phyloP scores from a whole-genome alignment of 768 basidiomycete species.

The Lactarius evosmus region DNA sequence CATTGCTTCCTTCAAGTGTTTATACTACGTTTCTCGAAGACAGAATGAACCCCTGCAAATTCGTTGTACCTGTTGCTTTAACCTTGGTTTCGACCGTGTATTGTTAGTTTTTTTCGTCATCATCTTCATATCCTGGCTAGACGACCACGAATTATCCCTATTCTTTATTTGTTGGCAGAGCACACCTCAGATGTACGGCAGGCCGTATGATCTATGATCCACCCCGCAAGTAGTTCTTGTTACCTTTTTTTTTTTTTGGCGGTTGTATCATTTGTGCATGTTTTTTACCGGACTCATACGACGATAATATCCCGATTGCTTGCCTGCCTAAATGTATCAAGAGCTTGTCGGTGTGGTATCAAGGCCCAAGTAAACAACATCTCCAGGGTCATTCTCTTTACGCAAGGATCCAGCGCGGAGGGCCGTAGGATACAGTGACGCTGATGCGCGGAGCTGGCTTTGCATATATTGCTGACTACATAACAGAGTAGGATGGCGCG shows the following conservation, averaged over 20 bases:
- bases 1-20: neutral
- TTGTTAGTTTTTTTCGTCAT: conserved; percentile 11
- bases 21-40: conserved; percentile 1
- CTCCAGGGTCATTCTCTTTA: neutral
- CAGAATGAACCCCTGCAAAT: conserved; percentile 11
- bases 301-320: conserved; percentile 1
- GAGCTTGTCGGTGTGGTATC: neutral
- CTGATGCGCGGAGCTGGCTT: neutral
- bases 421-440: neutral
- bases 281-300: neutral
- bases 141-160: conserved; percentile 7
- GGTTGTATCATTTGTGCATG: neutral
- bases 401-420: neutral
- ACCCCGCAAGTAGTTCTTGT: neutral
- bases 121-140: conserved; percentile 17
- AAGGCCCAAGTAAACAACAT: conserved; percentile 1
- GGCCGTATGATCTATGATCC: neutral
- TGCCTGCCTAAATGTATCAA: neutral
- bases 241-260: neutral
- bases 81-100: conserved; percentile 15
- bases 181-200: neutral
- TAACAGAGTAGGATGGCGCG: neutral
- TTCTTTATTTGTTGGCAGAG: neutral
- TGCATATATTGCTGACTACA: neutral
- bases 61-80: conserved; percentile 14